Conservation (phyloP, 2,329 filamentous ascomycete genomes). For the Microdochium trichocladiopsis region DNA sequence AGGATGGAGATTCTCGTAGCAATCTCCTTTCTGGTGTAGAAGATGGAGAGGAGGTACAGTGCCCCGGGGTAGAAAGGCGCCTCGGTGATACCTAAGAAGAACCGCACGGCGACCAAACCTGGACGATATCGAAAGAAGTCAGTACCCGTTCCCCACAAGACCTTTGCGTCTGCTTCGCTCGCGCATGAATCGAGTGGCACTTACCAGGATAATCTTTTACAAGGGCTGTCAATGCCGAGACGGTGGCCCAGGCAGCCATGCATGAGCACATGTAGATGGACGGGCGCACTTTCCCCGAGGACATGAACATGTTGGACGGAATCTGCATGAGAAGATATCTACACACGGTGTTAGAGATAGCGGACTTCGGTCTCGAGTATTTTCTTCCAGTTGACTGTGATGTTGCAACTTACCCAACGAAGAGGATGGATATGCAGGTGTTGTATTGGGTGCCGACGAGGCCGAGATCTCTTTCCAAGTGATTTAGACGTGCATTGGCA, state of each 20-base stretch:
- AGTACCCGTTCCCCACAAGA: too few relatives aligned
- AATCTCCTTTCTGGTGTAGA: conserved; percentile 33
- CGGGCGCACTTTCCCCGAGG: background rate
- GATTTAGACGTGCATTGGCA: conserved; percentile 41
- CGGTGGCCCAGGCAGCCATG: background rate
- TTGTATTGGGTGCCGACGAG: conserved; percentile 36
- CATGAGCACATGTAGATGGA: background rate
- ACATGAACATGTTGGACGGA: conserved; percentile 9
- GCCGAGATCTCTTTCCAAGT: conserved; percentile 36
- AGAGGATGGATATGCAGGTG: conserved; percentile 34
- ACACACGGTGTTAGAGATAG: background rate
- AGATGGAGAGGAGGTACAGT: conserved; percentile 8
- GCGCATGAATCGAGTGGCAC: background rate
- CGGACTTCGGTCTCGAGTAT: background rate
- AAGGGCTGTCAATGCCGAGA: background rate
- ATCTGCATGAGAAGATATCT: conserved; percentile 25
- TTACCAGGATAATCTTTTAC: conserved; percentile 12
- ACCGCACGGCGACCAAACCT: conserved; percentile 7
- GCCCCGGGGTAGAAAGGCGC: conserved; percentile 9
- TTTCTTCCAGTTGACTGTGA: background rate
- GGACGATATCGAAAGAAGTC: too few relatives aligned
- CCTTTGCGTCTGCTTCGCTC: background rate
- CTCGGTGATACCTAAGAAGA: conserved; percentile 10
- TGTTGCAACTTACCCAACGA: conserved; percentile 26
- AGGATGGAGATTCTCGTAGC: conserved; percentile 23